A percentile compares a stretch with the other conserved stretches of the same genome.
Conservation (phyloP, 495 filamentous ascomycete species). For the Annulohypoxylon moriforme region DNA sequence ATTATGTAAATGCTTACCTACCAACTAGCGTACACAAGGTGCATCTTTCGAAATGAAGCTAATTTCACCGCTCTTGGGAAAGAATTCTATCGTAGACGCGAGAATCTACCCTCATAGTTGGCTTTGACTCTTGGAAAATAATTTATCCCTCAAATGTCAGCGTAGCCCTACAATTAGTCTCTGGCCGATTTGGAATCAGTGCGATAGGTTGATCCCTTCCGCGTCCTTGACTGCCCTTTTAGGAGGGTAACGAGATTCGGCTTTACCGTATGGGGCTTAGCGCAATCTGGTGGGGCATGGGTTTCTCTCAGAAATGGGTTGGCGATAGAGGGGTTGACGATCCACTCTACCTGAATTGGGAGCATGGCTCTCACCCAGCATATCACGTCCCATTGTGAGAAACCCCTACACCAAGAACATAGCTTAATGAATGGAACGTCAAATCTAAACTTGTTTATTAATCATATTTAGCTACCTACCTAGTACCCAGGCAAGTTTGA, state of each 20-base stretch:
- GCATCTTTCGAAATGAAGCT: background rate
- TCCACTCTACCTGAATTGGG: constrained; percentile 21
- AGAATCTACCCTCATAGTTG: background rate
- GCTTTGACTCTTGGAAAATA: background rate
- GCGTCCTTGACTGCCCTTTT: background rate
- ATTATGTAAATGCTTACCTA: constrained; percentile 12
- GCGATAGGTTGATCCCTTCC: background rate
- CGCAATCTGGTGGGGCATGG: background rate
- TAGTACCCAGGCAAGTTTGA: background rate
- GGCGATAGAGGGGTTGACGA: background rate
- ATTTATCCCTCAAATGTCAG: background rate
- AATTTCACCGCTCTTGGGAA: background rate
- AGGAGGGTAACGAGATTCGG: background rate
- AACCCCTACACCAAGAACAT: constrained; percentile 22
- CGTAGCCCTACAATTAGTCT: constrained; percentile 8
- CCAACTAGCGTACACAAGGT: background rate
- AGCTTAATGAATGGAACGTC: background rate
- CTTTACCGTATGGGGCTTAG: constrained; percentile 2
- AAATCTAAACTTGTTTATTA: background rate
- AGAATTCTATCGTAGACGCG: background rate
- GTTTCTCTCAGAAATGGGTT: constrained; percentile 22
- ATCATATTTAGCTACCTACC: background rate
- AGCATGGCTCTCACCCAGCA: constrained; percentile 26
- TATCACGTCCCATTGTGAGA: constrained; percentile 23
- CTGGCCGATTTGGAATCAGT: constrained; percentile 10